Evolutionary conservation across 1,284 basidiomycete genomes (phyloP).

Genomic region (Takashimella tepidaria): DNA sequence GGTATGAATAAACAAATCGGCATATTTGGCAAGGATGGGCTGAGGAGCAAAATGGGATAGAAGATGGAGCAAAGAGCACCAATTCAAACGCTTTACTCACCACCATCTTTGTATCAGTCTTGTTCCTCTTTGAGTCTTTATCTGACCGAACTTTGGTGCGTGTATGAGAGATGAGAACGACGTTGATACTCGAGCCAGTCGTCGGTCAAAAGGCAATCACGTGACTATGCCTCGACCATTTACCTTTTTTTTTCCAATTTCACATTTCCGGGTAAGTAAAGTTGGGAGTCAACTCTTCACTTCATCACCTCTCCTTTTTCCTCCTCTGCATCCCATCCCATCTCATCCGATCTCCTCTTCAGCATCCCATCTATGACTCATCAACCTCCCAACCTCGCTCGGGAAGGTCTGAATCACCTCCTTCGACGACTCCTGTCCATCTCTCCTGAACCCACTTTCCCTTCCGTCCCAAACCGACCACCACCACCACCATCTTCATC

Average conservation of each 20-base stretch:
- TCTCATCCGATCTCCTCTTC: not conserved
- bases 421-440: not conserved
- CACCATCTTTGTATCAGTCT: no score
- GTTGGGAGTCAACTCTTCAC: no score
- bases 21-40: no score
- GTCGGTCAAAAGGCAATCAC: not conserved
- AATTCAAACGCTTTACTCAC: no score
- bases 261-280: no score
- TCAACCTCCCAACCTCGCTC: not conserved
- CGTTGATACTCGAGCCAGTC: not conserved
- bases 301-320: not conserved
- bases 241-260: not conserved
- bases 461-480: not conserved
- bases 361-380: not conserved
- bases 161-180: not conserved
- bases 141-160: no score
- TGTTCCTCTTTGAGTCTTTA: no score
- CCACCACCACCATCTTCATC: not conserved
- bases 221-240: no score
- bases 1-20: no score
- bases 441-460: not conserved
- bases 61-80: no score
- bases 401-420: not conserved
- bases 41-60: no score
- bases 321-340: not conserved